Conservation (phyloP, 495 filamentous ascomycete species). For the Penicillium pancosmium region DNA sequence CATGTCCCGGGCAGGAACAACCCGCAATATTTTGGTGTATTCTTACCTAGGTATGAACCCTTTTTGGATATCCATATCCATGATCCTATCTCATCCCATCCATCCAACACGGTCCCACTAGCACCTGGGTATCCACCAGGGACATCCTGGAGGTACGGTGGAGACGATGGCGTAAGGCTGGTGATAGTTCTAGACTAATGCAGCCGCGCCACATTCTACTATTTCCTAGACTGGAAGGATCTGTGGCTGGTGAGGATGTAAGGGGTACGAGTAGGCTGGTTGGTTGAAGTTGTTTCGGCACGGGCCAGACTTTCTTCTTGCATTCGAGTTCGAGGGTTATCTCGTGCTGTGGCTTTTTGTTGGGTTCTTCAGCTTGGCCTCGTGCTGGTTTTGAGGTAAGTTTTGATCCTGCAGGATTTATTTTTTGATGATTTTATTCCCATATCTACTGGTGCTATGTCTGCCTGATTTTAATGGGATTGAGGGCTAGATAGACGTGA, state of each 20-base stretch:
- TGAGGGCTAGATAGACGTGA: no score
- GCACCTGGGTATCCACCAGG: neutral
- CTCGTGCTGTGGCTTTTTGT: neutral
- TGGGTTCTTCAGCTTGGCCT: neutral
- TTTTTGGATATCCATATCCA: no score
- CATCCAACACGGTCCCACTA: no score
- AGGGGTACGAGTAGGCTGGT: neutral
- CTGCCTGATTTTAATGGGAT: no score
- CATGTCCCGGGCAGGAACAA: no score
- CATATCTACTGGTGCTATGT: no score
- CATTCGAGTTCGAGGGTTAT: neutral
- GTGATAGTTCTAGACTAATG: neutral
- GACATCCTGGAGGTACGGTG: neutral
- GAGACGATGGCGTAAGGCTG: neutral
- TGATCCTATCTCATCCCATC: no score
- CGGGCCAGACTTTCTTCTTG: neutral
- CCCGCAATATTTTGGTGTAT: no score
- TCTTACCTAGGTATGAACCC: no score
- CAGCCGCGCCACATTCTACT: neutral
- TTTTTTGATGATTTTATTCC: no score
- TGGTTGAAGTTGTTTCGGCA: neutral
- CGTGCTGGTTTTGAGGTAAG: neutral
- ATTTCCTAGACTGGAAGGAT: neutral
- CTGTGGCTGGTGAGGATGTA: constrained; percentile 1
- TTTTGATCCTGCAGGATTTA: no score